These are phyloP conservation scores for Nicotiana obtusifolia DNA, from an alignment of 257 asterid species.

Conservation along the genomic window DNA sequence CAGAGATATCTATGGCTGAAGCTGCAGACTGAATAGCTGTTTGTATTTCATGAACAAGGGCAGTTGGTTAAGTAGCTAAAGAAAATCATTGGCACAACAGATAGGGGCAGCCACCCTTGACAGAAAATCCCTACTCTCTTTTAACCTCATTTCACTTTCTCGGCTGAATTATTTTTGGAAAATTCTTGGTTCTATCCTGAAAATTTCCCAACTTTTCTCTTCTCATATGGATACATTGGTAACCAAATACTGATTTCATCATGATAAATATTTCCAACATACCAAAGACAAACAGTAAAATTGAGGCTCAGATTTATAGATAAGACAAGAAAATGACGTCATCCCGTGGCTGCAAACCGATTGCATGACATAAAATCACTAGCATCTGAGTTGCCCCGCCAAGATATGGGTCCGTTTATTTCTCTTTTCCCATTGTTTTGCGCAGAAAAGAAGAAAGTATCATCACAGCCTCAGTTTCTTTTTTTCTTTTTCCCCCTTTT, in stretches of 20 bases:
- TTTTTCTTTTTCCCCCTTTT: neutral
- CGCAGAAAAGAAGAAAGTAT: neutral
- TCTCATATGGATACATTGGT: neutral
- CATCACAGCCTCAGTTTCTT: neutral
- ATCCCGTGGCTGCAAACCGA: neutral
- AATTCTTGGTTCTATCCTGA: neutral
- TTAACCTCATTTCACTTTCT: neutral
- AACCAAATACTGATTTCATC: neutral
- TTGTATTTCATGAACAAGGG: neutral
- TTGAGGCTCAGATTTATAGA: conserved; percentile 4
- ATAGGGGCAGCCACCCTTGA: neutral
- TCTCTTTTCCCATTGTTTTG: neutral
- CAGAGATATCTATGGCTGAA: too few relatives aligned
- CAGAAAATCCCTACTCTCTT: neutral
- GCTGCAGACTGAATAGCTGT: too few relatives aligned
- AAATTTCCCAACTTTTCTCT: neutral
- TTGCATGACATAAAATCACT: neutral
- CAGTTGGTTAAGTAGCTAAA: too few relatives aligned
- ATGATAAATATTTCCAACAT: too few relatives aligned
- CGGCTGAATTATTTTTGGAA: neutral
- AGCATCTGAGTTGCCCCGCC: neutral
- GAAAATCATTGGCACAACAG: neutral
- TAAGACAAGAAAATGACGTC: neutral
- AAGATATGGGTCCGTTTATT: neutral
- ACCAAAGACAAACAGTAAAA: neutral